Evolutionary conservation across 2,329 filamentous ascomycete species (phyloP).

Genomic region (Sordariomycetes sp.): DNA sequence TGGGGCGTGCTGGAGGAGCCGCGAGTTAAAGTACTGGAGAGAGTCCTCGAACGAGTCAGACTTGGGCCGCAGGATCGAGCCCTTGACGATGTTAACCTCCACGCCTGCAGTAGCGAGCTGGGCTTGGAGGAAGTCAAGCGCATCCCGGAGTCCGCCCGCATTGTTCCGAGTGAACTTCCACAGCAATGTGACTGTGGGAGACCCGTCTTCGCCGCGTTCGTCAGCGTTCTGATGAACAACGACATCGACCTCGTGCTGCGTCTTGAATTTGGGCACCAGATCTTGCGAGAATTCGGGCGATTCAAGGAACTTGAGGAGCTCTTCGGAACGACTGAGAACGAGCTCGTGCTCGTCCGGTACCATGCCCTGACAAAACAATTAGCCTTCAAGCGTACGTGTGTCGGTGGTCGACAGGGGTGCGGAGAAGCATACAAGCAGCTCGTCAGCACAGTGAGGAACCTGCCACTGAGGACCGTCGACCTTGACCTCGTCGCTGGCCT

Average conservation of each 20-base stretch:
- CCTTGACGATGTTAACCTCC: slow-evolving; percentile 79
- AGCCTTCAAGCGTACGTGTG: slow-evolving; percentile 10
- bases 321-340: slow-evolving; percentile 63
- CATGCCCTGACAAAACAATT: slow-evolving; percentile 57
- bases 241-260: slow-evolving; percentile 85
- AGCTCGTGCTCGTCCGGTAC: slow-evolving; percentile 94
- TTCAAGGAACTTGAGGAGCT: slow-evolving; percentile 72
- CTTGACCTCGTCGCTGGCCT: slow-evolving; percentile 90
- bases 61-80: slow-evolving; percentile 94
- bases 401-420: slow-evolving; percentile 6
- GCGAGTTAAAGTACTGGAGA: slow-evolving; percentile 92
- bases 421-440: slow-evolving; percentile 60
- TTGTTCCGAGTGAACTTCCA: slow-evolving; percentile 95
- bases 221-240: slow-evolving; percentile 57
- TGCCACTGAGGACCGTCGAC: slow-evolving; percentile 97
- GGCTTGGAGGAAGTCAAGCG: slow-evolving; percentile 85
- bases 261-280: slow-evolving; percentile 73
- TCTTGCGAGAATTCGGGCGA: slow-evolving; percentile 73
- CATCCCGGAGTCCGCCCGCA: slow-evolving; percentile 86
- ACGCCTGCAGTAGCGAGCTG: slow-evolving; percentile 80
- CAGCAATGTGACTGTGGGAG: slow-evolving; percentile 50
- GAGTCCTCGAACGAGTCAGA: slow-evolving; percentile 98
- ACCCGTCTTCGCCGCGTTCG: slow-evolving; percentile 45
- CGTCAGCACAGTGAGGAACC: slow-evolving; percentile 92
- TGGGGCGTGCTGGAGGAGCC: slow-evolving; percentile 87